phyloP scores from a whole-genome alignment of 805 yeast genomes.

The Ogataea parapolymorpha region DNA sequence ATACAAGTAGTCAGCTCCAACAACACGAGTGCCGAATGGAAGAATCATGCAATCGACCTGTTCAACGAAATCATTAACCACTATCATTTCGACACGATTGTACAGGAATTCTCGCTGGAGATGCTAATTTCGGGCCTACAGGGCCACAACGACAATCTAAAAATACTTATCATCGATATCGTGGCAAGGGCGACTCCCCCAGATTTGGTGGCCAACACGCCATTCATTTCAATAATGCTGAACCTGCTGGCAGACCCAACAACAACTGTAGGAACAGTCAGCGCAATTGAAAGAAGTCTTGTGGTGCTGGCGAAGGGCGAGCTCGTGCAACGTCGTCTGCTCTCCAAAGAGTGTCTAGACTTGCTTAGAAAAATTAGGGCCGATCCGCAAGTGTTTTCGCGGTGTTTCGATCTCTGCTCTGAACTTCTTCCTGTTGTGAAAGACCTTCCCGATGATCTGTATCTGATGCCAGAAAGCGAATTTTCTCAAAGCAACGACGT shows the following conservation, averaged over 20 bases:
- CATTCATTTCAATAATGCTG: constrained; percentile 26
- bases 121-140: constrained; percentile 30
- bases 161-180: constrained; percentile 24
- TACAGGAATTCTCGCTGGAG: constrained; percentile 23
- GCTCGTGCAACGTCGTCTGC: constrained; percentile 29
- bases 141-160: constrained; percentile 26
- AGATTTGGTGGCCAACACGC: constrained; percentile 34
- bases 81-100: constrained; percentile 29
- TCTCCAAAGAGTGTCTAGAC: constrained; percentile 24
- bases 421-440: constrained; percentile 26
- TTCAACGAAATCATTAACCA: constrained; percentile 27
- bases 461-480: constrained; percentile 22
- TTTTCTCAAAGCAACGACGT: constrained; percentile 29
- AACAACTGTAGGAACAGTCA: constrained; percentile 22
- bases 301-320: constrained; percentile 28
- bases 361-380: constrained; percentile 22
- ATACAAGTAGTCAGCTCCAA: constrained; percentile 25
- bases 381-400: constrained; percentile 26
- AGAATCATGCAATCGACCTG: constrained; percentile 18
- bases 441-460: constrained; percentile 25
- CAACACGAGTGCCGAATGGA: constrained; percentile 21
- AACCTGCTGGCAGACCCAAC: constrained; percentile 19
- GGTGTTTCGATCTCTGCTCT: constrained; percentile 32
- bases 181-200: constrained; percentile 29
- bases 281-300: constrained; percentile 22